A percentile compares a stretch with the other conserved stretches of the same genome.
These are phyloP conservation scores for Globisporangium ultimum DNA, from an alignment of 352 stramenopile genomes.

Conservation along the genomic window DNA sequence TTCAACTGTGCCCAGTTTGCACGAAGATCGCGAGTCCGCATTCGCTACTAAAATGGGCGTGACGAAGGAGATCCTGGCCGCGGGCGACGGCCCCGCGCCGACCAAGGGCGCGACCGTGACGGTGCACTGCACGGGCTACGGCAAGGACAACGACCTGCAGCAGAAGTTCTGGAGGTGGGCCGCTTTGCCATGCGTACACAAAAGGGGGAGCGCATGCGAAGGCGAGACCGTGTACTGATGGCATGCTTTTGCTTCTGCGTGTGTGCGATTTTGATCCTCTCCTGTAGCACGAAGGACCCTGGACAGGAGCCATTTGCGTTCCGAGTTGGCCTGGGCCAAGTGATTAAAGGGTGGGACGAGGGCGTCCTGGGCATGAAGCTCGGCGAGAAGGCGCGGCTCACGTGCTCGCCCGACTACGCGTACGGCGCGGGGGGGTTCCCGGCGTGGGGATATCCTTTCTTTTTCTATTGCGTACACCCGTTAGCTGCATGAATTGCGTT, in stretches of 20 bases:
- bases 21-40: neutral
- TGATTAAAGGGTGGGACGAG: conserved; percentile 97
- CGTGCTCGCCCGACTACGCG: conserved; percentile 93
- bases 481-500: neutral
- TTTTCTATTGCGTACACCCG: conserved; percentile 4
- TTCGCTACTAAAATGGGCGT: conserved; percentile 50
- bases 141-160: conserved; percentile 59
- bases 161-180: conserved; percentile 93
- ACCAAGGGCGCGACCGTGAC: conserved; percentile 64
- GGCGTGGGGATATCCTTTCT: conserved; percentile 89
- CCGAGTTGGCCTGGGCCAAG: conserved; percentile 87
- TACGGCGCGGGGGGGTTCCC: conserved; percentile 92
- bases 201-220: neutral
- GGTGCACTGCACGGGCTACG: conserved; percentile 82
- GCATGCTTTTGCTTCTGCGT: neutral
- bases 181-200: no score
- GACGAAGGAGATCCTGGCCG: conserved; percentile 56
- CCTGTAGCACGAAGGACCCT: conserved; percentile 89
- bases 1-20: no score
- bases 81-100: conserved; percentile 53
- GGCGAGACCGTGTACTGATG: no score
- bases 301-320: conserved; percentile 94
- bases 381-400: conserved; percentile 89
- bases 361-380: conserved; percentile 83
- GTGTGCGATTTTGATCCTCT: neutral